phyloP scores from a whole-genome alignment of 2,329 filamentous ascomycete genomes.

The Xylariales sp. region DNA sequence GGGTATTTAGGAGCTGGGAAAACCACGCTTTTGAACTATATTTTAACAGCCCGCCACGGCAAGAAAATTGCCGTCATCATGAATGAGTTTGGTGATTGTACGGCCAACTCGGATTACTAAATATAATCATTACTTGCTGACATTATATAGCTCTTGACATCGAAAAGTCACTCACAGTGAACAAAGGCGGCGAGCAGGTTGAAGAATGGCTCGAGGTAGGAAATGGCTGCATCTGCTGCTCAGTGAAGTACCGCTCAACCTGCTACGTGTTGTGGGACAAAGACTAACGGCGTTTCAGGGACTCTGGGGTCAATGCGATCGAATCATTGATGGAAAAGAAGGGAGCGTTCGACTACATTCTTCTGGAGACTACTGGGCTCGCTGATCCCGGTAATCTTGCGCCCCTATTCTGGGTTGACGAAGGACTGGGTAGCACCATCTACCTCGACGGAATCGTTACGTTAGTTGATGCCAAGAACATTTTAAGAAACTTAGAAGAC shows the following conservation, averaged over 20 bases:
- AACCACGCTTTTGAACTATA: constrained; percentile 95
- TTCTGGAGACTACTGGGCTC: constrained; percentile 94
- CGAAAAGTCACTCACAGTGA: constrained; percentile 94
- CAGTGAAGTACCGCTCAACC: constrained; percentile 76
- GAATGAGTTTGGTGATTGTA: constrained; percentile 90
- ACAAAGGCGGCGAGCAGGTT: constrained; percentile 82
- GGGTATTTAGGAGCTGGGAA: constrained; percentile 96
- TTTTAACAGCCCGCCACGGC: constrained; percentile 92
- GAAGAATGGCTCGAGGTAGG: constrained; percentile 96
- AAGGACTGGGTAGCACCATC: constrained; percentile 92
- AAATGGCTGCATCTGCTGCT: constrained; percentile 98
- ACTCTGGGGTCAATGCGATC: constrained; percentile 92
- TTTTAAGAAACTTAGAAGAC: constrained; percentile 84
- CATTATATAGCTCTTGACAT: constrained; percentile 79
- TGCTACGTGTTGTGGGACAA: not conserved
- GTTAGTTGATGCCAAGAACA: constrained; percentile 93
- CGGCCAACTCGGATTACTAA: constrained; percentile 48
- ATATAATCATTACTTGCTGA: constrained; percentile 27
- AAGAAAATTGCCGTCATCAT: constrained; percentile 98
- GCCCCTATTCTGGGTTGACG: constrained; percentile 97
- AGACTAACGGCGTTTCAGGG: constrained; percentile 62
- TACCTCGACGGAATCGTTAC: constrained; percentile 98
- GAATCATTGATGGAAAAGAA: constrained; percentile 95
- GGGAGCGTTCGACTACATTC: constrained; percentile 95
- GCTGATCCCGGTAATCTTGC: constrained; percentile 96